Percentiles rank a stretch among this genome's conserved stretches.
Evolutionary conservation across 148 eudicot genomes (phyloP).

Genomic region (Rhododendron vialii): DNA sequence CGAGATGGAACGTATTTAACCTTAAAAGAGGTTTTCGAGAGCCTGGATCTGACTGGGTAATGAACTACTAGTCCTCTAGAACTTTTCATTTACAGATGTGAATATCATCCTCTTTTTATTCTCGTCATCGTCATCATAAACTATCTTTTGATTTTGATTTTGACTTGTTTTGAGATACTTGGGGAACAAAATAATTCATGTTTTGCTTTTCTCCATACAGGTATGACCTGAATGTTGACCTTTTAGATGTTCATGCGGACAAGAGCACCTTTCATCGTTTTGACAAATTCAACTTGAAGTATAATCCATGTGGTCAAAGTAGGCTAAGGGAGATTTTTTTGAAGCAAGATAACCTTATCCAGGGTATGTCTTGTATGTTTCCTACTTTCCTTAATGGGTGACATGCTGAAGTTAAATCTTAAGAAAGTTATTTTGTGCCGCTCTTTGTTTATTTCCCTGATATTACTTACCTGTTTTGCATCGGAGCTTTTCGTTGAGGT

Average conservation of each 20-base stretch:
- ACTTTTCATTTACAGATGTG: background rate
- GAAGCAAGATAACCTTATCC: constrained; percentile 97
- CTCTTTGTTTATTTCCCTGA: background rate
- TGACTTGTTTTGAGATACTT: constrained; percentile 1
- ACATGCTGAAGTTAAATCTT: constrained; percentile 7
- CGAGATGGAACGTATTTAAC: constrained; percentile 97
- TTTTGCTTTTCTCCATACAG: constrained; percentile 28
- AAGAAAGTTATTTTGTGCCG: background rate
- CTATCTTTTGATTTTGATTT: background rate
- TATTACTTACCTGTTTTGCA: background rate
- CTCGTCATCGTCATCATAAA: background rate
- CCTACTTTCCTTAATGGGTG: background rate
- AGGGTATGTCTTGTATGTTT: constrained; percentile 50
- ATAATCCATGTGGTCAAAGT: constrained; percentile 99
- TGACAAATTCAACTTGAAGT: constrained; percentile 97
- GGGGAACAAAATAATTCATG: background rate
- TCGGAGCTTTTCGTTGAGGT: background rate
- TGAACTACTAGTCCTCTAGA: constrained; percentile 1
- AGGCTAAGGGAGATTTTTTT: constrained; percentile 96
- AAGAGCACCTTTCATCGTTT: constrained; percentile 99
- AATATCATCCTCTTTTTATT: background rate
- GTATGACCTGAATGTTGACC: constrained; percentile 96
- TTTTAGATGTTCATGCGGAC: constrained; percentile 98
- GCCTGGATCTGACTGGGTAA: constrained; percentile 98
- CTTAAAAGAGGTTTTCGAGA: constrained; percentile 95